Evolutionary conservation across 2,329 filamentous ascomycete species (phyloP), one percentile per base, ranked within the genome.

Genomic region (Cladophialophora exuberans): DNA sequence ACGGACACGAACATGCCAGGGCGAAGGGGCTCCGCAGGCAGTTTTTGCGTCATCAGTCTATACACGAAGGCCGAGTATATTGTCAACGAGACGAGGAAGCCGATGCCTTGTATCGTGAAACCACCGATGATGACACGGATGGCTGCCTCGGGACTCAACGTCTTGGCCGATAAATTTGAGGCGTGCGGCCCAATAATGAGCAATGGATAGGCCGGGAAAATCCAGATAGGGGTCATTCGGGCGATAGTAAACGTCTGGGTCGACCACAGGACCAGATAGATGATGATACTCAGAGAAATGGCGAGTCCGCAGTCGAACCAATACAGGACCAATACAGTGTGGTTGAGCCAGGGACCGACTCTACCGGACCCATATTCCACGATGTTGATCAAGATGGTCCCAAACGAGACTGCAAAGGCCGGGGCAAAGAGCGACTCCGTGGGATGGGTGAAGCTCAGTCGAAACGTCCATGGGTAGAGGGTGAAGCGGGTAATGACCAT

Each of bases 1-100:
- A 94, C 88, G 1, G 83, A 87, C 57, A 94, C 90, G 68, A 94
- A 94, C 84, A 95, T 90, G 65, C 87, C 89, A 0, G 90, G 90
- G 9, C 89, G 82, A 17, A 90, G 80, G 36, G 81, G 84, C 66
- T 93, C 89, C 51, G 83, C 80, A 0, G 90, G 90, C 0, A 95
- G 77, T 65, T 94, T 94, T 66, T 93, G 88, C 0, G 89, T 93
- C 89, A 94, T 94, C 23, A 95, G 79, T 25, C 90, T 83, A 68
- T 94, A 94, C 45, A 95, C 83, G 67, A 92, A 94, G 45, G 90
- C 88, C 1, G 87, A 83, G 59, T 90, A 91, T 22, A 95, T 88
- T 86, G 92, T 92, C 55, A 93, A 80, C 0, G 80, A 81, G 38
- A 86, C 79, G 61, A 86, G 69, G 64, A 85, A 86, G 1, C 83